Evolutionary conservation across 2,329 filamentous ascomycete species (phyloP), one percentile per base, ranked within the genome.

Genomic region (Xylariaceae sp.): DNA sequence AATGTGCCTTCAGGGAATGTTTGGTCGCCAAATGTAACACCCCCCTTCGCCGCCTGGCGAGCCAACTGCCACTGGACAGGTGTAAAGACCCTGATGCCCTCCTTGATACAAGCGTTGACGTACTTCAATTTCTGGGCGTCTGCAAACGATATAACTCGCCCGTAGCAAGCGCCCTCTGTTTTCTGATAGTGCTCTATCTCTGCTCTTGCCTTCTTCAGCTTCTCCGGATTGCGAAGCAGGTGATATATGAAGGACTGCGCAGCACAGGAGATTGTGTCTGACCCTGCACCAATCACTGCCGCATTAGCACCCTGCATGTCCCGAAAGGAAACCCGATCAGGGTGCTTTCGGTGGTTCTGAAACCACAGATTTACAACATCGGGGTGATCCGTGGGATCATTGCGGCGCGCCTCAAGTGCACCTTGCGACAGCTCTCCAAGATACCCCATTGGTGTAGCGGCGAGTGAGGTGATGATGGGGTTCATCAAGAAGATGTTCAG

Each of bases 31-130:
- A 70, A 53, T 2, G 26, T 56, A 14, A 62, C 40, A 14, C 68
- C 68, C 12, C 56, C 61, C 12, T 49, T 45, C 11, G 63, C 54
- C 36, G 43, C 60, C 16, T 60, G 56, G 6, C 56, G 48, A n/a
- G 53, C 21, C 14, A 49, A 9, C 4, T 50, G 44, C 49, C 56
- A 44, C 29, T 55, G 47, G 19, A 55, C 54, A 7, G 52, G 61
- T 5, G 31, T 24, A 36, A 65, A 62, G 16, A 70, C 52, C 14
- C 69, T 53, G 33, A 71, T 54, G n/a, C 60, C 51, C 52, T 69
- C 69, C 43, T 67, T 66, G 39, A 70, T 65, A 51, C 65, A 67
- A 16, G 67, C 68, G 19, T 62, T 57, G 34, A 70, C 52, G 44
- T 69, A 71, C 1, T 65, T 63, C n/a, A 69, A 52, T 17, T 60